phyloP scores from a whole-genome alignment of 2,329 filamentous ascomycete genomes.

The Aotearoamyces nothofagi region DNA sequence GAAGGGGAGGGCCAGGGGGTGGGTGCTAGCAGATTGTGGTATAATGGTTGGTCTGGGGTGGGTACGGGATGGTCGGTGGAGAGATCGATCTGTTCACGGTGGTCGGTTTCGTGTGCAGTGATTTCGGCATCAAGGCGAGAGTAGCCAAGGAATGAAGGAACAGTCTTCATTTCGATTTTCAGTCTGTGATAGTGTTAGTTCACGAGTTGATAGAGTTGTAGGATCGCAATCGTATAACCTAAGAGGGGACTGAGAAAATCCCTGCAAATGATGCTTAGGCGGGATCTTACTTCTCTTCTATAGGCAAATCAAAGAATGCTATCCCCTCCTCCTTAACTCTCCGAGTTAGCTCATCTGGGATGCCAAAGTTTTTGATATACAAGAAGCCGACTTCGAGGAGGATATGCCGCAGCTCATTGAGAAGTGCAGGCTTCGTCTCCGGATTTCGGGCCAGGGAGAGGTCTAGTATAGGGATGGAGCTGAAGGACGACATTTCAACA shows the following conservation, averaged over 20 bases:
- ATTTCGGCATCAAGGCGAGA: slow-evolving; percentile 50
- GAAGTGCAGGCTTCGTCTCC: slow-evolving; percentile 55
- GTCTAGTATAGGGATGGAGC: slow-evolving; percentile 62
- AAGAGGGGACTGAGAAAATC: background rate
- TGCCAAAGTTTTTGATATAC: slow-evolving; percentile 68
- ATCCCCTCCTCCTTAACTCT: slow-evolving; percentile 53
- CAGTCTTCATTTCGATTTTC: slow-evolving; percentile 60
- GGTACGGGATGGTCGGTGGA: slow-evolving; percentile 63
- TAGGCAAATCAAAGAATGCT: slow-evolving; percentile 62
- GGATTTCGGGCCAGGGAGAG: slow-evolving; percentile 49
- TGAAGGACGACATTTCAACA: slow-evolving; percentile 37
- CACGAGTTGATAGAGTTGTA: too few relatives aligned
- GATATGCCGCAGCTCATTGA: slow-evolving; percentile 55
- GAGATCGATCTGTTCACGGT: slow-evolving; percentile 77
- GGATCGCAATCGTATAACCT: too few relatives aligned
- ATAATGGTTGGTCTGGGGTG: slow-evolving; percentile 43
- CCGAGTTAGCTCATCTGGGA: slow-evolving; percentile 48
- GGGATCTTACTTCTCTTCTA: slow-evolving; percentile 51
- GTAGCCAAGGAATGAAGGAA: slow-evolving; percentile 56
- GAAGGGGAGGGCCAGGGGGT: slow-evolving; percentile 62
- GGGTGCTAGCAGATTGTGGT: slow-evolving; percentile 63
- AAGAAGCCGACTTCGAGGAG: slow-evolving; percentile 79
- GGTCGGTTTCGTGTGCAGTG: slow-evolving; percentile 62
- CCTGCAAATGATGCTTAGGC: slow-evolving; percentile 1
- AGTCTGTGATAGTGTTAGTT: too few relatives aligned